A percentile compares a stretch with the other conserved stretches of the same genome.
These are phyloP conservation scores for Tricholoma bakamatsutake DNA, from an alignment of 768 basidiomycete genomes.

Conservation along the genomic window DNA sequence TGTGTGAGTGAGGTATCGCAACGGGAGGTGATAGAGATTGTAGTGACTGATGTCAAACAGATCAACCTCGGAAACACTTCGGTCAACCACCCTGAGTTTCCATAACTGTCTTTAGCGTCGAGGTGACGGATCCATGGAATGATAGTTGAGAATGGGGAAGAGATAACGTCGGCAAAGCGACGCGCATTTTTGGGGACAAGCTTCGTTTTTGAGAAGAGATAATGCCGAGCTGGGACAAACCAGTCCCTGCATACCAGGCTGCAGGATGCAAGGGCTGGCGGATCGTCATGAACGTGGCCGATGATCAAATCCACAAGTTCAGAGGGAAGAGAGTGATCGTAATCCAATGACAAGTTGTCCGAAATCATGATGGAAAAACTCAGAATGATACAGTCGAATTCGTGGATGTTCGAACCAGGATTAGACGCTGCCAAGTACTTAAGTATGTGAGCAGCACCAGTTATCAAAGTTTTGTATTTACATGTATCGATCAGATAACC, in stretches of 20 bases:
- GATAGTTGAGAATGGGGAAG: conserved; percentile 8
- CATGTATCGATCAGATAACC: too few relatives aligned
- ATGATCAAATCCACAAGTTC: conserved; percentile 17
- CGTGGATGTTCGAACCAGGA: too few relatives aligned
- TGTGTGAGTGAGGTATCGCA: conserved; percentile 4
- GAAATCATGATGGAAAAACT: too few relatives aligned
- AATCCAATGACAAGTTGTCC: too few relatives aligned
- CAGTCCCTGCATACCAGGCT: conserved; percentile 18
- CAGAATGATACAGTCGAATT: too few relatives aligned
- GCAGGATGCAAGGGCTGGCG: conserved; percentile 10
- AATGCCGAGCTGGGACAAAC: conserved; percentile 13
- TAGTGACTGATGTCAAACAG: conserved; percentile 6
- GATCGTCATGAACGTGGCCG: conserved; percentile 12
- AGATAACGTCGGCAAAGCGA: conserved; percentile 8
- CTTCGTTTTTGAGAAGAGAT: conserved; percentile 14
- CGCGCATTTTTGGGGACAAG: conserved; percentile 7
- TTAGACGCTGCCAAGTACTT: too few relatives aligned
- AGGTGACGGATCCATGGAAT: conserved; percentile 9
- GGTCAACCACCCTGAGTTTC: conserved; percentile 2
- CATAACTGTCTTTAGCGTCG: conserved; percentile 7
- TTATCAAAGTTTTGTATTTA: too few relatives aligned
- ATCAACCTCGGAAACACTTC: conserved; percentile 1
- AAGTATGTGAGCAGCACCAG: too few relatives aligned
- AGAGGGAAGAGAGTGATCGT: background rate
- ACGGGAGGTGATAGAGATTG: conserved; percentile 8